Evolutionary conservation across 345 rosid genomes (phyloP).

Genomic region (Barbarea vulgaris): DNA sequence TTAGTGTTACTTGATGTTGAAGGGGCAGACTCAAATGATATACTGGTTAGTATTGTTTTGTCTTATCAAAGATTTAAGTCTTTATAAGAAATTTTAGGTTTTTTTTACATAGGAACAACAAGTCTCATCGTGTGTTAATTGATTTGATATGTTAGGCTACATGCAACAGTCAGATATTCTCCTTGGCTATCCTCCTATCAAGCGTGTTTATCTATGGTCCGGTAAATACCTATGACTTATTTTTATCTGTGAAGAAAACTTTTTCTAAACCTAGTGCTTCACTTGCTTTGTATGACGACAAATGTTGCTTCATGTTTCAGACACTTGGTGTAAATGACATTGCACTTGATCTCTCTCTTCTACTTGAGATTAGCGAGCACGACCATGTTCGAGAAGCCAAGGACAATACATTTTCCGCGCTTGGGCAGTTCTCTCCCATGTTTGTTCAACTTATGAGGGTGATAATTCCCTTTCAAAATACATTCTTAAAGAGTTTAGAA

Average conservation of each 20-base stretch:
- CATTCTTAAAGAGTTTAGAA: neutral
- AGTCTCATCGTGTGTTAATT: neutral
- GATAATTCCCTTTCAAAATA: slow-evolving; percentile 12
- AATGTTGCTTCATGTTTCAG: slow-evolving; percentile 32
- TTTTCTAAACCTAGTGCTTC: neutral
- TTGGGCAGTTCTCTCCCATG: slow-evolving; percentile 48
- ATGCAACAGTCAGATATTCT: slow-evolving; percentile 43
- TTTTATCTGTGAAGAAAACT: neutral
- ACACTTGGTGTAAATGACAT: slow-evolving; percentile 46
- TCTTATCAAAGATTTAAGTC: neutral
- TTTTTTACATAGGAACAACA: neutral
- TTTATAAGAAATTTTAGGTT: neutral
- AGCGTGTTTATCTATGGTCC: slow-evolving; percentile 50
- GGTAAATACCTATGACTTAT: slow-evolving; percentile 31
- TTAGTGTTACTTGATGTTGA: slow-evolving; percentile 47
- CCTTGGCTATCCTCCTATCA: slow-evolving; percentile 47
- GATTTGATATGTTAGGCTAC: slow-evolving; percentile 37
- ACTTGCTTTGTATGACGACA: neutral
- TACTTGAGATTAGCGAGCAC: slow-evolving; percentile 41
- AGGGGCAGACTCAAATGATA: slow-evolving; percentile 41
- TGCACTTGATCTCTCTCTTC: slow-evolving; percentile 45
- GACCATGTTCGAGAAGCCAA: slow-evolving; percentile 32
- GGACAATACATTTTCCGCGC: slow-evolving; percentile 38
- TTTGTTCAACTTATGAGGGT: slow-evolving; percentile 51
- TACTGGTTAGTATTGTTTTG: slow-evolving; percentile 28